Evolutionary conservation across 139 green algal genomes (phyloP), one percentile per base, ranked within the genome.

Genomic region (Nannochloris sp.): DNA sequence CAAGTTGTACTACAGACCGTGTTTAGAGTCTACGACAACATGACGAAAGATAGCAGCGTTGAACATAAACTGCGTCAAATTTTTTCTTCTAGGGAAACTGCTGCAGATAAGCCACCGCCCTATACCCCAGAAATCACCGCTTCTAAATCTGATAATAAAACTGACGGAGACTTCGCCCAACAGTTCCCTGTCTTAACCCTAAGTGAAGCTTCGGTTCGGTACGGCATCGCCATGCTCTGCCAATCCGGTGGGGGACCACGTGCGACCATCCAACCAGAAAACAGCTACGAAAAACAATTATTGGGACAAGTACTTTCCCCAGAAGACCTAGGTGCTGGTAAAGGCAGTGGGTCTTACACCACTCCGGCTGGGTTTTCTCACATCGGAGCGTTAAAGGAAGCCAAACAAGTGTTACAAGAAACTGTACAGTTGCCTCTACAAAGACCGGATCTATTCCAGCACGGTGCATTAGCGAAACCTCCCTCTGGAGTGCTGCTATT

Each of bases 371-470:
- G n/a, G 42, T 30, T 77, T 61, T 33, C 54, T 35, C 30, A 74
- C 31, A 72, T 83, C 14, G 76, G 76, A 3, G 72, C 72, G 1
- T 61, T 83, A 44, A 54, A 39, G 2, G 60, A 71, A n/a, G 67
- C 76, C 33, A 83, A 83, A 61, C 15, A 32, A 4, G 72, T 72
- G 32, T 68, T 83, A 56, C 53, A 72, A 25, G 76, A 83, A 64
- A 72, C 72, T 44, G 76, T 83, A 44, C 76, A 83, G 71, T 68
- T 83, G 61, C 76, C 76, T 14, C 76, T 83, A 39, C 64, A 80
- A 67, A 72, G 78, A 56, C 76, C 76, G 0, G 38, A 71, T 27
- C 71, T 83, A 2, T 83, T 83, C 58, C 53, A 33, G 0, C 37
- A 36, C 23, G 67, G 76, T 47, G 48, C 59, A 3, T 68, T 83